phyloP scores from a whole-genome alignment of 176 grass and related monocot species.

The Otatea glauca region DNA sequence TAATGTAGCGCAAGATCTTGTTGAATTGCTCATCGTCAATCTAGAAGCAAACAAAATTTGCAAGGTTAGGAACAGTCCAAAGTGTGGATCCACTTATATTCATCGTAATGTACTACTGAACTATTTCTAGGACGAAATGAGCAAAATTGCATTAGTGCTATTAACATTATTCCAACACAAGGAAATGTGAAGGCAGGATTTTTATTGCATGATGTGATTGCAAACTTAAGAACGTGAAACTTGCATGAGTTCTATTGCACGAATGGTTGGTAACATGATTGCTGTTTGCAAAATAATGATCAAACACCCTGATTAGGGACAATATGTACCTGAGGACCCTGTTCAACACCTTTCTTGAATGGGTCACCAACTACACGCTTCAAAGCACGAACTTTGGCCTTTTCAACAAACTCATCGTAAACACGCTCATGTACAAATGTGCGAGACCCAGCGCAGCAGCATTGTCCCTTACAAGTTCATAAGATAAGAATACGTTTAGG shows the following conservation, averaged over 20 bases:
- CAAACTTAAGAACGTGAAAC: not conserved
- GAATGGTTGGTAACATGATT: not conserved
- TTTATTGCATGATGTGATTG: not conserved
- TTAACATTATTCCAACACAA: not conserved
- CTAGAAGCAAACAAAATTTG: slow-evolving; percentile 35
- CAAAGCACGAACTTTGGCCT: slow-evolving; percentile 80
- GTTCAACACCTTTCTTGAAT: slow-evolving; percentile 86
- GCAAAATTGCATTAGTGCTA: not conserved
- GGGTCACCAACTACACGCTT: slow-evolving; percentile 95
- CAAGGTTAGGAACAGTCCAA: not conserved
- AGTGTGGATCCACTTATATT: not conserved
- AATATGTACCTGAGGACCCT: slow-evolving; percentile 86
- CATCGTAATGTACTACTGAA: not conserved
- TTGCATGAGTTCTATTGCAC: not conserved
- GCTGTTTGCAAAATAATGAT: not conserved
- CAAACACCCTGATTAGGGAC: not conserved
- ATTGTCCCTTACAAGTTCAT: slow-evolving; percentile 72
- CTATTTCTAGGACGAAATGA: not conserved
- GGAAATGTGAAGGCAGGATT: not conserved
- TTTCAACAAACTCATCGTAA: slow-evolving; percentile 95
- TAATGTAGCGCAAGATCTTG: slow-evolving; percentile 85
- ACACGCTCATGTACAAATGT: slow-evolving; percentile 96
- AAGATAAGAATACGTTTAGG: not conserved
- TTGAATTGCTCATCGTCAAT: slow-evolving; percentile 88
- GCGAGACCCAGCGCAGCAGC: slow-evolving; percentile 94